Base-by-base conservation (phyloP, 495 filamentous ascomycete species). In the Neurospora discreta region DNA sequence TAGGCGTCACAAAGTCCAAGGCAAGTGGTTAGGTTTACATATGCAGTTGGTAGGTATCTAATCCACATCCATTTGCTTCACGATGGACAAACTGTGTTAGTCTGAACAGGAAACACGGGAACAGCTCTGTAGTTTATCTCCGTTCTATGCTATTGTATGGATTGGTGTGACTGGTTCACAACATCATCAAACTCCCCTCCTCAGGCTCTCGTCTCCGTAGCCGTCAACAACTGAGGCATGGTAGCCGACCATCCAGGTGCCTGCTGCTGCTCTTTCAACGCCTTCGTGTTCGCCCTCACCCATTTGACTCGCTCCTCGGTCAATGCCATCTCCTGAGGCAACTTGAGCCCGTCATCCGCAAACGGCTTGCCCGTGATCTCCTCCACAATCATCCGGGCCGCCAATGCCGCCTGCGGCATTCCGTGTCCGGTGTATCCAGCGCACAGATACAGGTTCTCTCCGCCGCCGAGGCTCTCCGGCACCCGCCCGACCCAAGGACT, bases 371-470 rank as follows among this genome's bases (percentile, higher is more conserved):
- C 81, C 41, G 87, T 73, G 60, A 93, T 84, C 89, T 92, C 89
- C 39, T 85, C 81, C 4, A 85, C 90, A 23, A 90, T 82, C 9
- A 90, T 90, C 72, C 89, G 87, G 3, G 89, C 92, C 70, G 86
- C 90, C 11, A 92, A 80, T 75, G 89, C 90, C 38, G 88, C 88
- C 75, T 91, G 90, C 5, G 92, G 91, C 93, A 96, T 96, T 1
- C 93, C 92, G 75, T 96, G 92, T 0, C 92, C 93, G 42, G 86
- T 88, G 77, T 89, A 92, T 13, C 86, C 90, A 10, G 84, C 89
- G 71, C 85, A 85, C 5, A 65, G 3, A 33, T 16, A 65, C 52
- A 70, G 4, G 7, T 46, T 71, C 60, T 75, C 75, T 58, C 82
- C 80, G 73, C 83, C 75, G 30, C 79, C 79, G 16, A 84, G 72